phyloP scores from a whole-genome alignment of 179 eudicot genomes.

The Silene vulgaris region DNA sequence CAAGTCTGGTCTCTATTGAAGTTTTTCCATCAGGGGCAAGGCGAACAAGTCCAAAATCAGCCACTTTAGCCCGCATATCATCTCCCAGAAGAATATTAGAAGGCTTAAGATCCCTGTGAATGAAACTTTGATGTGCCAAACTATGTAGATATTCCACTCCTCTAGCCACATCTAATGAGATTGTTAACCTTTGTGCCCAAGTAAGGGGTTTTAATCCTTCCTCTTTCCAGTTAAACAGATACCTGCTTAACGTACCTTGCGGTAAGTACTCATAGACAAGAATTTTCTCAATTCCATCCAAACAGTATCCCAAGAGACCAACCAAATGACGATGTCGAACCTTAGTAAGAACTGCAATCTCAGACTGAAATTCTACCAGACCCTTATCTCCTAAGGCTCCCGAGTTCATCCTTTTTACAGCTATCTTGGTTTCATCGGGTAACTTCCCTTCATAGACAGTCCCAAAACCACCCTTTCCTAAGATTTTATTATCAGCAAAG shows the following conservation, averaged over 20 bases:
- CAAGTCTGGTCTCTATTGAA: conserved; percentile 41
- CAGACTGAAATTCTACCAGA: conserved; percentile 40
- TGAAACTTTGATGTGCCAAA: conserved; percentile 50
- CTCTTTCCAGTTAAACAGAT: conserved; percentile 38
- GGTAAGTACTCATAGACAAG: conserved; percentile 48
- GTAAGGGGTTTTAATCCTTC: conserved; percentile 35
- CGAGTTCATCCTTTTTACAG: conserved; percentile 46
- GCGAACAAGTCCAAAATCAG: conserved; percentile 49
- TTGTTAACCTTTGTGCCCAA: conserved; percentile 41
- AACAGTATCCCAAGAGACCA: conserved; percentile 40
- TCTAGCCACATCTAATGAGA: conserved; percentile 45
- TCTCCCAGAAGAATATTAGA: conserved; percentile 50
- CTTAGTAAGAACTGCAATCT: conserved; percentile 43
- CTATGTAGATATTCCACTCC: conserved; percentile 48
- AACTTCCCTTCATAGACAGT: conserved; percentile 44
- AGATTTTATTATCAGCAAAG: conserved; percentile 33
- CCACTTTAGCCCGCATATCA: conserved; percentile 45
- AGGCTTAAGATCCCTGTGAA: conserved; percentile 47
- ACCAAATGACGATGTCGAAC: conserved; percentile 49
- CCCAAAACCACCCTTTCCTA: conserved; percentile 46
- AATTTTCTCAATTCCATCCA: conserved; percentile 46
- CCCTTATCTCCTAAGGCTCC: conserved; percentile 46
- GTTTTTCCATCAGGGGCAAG: conserved; percentile 45
- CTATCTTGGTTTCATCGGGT: conserved; percentile 39
- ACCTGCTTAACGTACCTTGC: conserved; percentile 37